Base-by-base conservation (phyloP, 176 grass and related monocot genomes). In the Bolboschoenus planiculmis region DNA sequence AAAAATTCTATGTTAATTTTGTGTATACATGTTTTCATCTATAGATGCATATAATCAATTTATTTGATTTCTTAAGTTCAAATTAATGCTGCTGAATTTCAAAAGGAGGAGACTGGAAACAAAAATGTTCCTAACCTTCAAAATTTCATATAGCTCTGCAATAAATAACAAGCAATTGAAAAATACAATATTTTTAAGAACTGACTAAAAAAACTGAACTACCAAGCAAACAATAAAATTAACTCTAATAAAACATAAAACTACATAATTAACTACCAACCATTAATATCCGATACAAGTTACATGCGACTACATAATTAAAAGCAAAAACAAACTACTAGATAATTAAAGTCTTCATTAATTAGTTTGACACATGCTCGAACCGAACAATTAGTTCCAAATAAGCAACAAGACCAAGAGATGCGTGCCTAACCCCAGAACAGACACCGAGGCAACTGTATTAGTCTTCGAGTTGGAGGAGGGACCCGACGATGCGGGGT, bases 381-480 rank as follows among this genome's bases (percentile, higher is more conserved):
- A 76, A 16, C 26, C 24, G 24, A 30, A 50, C 26, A 76, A 51
- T 7, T 77, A 53, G 26, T 53, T 77, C 13, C 44, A 77, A 77
- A 77, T 30, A 77, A 77, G 14, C 24, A 34, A 77, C 72, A 77
- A 8, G n/a, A 33, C 46, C 72, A 76, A 31, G 43, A 77, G 72
- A 77, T 48, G 23, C 43, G 50, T 53, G 26, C 44, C 72, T 50
- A 77, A 18, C 27, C 46, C 46, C 11, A 89, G 63, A 42, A 21
- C 53, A 5, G 91, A 73, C 3, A 82, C 42, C 0, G 81, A 81
- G 2, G 15, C 39, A 4, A 58, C 56, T 14, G 10, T 15, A 3
- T 76, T 21, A 21, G 55, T 57, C 0, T 18, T 33, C 13, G 31
- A 5, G 1, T 82, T 16, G 0, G 40, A 44, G 4, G 81, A 61